Evolutionary conservation across 1,284 basidiomycete species (phyloP), one percentile per base, ranked within the genome.

Genomic region (Thecaphora frezii): DNA sequence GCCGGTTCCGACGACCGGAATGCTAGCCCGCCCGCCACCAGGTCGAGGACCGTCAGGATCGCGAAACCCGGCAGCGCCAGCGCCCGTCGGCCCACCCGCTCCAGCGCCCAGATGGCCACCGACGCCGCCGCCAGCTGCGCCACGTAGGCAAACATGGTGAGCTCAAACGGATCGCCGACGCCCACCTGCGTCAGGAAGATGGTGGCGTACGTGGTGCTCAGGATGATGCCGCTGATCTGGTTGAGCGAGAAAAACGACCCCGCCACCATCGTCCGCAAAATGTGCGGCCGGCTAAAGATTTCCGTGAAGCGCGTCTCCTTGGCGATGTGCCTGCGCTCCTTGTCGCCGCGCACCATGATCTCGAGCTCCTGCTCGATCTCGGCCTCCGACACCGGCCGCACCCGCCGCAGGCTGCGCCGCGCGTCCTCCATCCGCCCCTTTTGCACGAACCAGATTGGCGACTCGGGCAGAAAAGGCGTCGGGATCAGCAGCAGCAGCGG

Each of bases 231-330:
- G 28, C 67, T 69, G 48, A 63, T 50, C 52, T 72, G 69, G 47
- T 72, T 72, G 48, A 69, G 60, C 47, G 69, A 63, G 48, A 72
- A 72, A 48, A 72, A 61, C 22, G 64, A 67, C 46, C 67, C 67
- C 14, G 60, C 67, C 16, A 72, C 67, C 49, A 72, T 47, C 42
- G 69, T 72, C 13, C 67, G 64, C 48, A 52, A 21, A 13, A 66
- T 47, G 36, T 72, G 64, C 45, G 61, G 53, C 25, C 60, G 53
- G 37, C 54, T 58, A 44, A 69, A 66, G 47, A 72, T 72, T 40
- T 72, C 69, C 41, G 54, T 61, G 37, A 69, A 69, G 23, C 51
- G 52, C 38, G 67, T 56, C 16, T 64, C 53, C 39, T 58, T 58
- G 42, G 53, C 54, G 21, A 60, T 26, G 18, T 50, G 57, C n/a